Conservation (phyloP, 139 green algal genomes). For the Mesotaenium endlicherianum region DNA sequence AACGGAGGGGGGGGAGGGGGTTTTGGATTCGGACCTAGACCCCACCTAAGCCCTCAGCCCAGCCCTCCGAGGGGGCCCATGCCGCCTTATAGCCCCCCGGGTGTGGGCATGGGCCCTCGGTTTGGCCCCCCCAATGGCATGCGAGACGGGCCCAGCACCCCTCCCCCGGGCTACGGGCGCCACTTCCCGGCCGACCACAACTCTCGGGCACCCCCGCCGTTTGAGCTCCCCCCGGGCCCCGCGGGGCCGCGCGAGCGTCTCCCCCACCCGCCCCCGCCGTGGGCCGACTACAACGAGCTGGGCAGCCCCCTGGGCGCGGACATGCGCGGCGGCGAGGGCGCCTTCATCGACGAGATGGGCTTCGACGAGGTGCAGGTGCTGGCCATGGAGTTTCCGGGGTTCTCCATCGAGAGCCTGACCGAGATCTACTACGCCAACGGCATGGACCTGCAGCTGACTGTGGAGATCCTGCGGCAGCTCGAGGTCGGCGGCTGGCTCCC, state of each 20-base stretch:
- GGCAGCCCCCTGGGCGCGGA: not conserved
- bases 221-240: slow-evolving; percentile 25
- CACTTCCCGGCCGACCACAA: slow-evolving; percentile 8
- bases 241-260: not conserved
- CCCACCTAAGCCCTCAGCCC: slow-evolving; percentile 16
- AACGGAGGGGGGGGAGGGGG: not conserved
- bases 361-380: slow-evolving; percentile 23
- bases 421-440: slow-evolving; percentile 48
- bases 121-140: not conserved
- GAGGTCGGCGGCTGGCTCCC: slow-evolving; percentile 44
- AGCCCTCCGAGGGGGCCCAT: slow-evolving; percentile 3
- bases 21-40: not conserved
- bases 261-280: not conserved
- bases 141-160: not conserved
- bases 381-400: slow-evolving; percentile 40
- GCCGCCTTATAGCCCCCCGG: not conserved
- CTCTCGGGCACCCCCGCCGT: slow-evolving; percentile 4
- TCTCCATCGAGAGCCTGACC: slow-evolving; percentile 32
- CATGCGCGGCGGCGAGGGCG: not conserved
- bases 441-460: slow-evolving; percentile 27
- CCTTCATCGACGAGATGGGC: not conserved
- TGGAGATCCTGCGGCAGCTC: slow-evolving; percentile 47
- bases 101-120: not conserved
- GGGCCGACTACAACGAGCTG: not conserved
- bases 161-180: not conserved